phyloP scores from a whole-genome alignment of 192 early-diverging fungal species.

The Rhizoclosmatium sp. region DNA sequence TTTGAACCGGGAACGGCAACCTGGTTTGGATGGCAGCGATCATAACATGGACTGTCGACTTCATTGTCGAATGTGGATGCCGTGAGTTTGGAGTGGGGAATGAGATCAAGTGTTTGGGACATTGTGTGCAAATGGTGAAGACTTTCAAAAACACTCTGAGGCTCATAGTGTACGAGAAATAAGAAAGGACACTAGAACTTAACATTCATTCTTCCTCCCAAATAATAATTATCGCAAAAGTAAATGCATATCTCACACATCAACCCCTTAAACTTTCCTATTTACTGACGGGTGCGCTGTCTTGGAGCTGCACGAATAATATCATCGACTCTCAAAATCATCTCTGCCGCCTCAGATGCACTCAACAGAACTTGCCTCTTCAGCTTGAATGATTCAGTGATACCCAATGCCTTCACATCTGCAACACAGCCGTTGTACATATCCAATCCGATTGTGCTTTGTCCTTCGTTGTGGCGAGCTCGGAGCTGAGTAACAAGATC shows the following conservation, averaged over 20 bases:
- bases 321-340: conserved; percentile 98
- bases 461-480: conserved; percentile 90
- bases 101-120: not conserved
- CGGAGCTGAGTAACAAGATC: conserved; percentile 93
- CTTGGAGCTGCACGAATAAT: conserved; percentile 87
- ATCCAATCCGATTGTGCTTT: conserved; percentile 81
- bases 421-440: conserved; percentile 84
- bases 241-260: not conserved
- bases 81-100: not conserved
- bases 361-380: conserved; percentile 91
- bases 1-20: not conserved
- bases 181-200: no score
- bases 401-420: conserved; percentile 84
- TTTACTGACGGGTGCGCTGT: conserved; percentile 26
- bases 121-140: no score
- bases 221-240: not conserved
- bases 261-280: not conserved
- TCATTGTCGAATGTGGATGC: not conserved
- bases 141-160: no score
- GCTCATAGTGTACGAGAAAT: no score
- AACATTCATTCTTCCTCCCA: no score
- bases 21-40: not conserved
- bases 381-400: conserved; percentile 97
- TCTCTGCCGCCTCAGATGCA: conserved; percentile 95
- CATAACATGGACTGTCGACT: not conserved